Percentiles rank a stretch among this genome's conserved stretches.
Conservation (phyloP, 495 filamentous ascomycete species). For the Annulohypoxylon nitens region DNA sequence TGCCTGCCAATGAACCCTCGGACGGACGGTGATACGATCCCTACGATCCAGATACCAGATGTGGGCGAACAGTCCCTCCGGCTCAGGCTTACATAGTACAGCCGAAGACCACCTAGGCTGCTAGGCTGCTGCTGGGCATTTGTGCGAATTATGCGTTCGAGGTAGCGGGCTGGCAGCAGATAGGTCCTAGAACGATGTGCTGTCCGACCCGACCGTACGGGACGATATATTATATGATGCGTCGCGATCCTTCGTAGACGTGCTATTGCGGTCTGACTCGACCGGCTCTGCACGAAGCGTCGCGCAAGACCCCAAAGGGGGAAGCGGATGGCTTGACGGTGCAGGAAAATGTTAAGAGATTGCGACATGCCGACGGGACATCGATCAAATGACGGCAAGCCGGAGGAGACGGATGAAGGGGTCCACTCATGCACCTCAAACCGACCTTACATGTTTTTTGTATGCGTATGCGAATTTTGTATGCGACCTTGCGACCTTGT, state of each 20-base stretch:
- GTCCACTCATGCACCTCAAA: constrained; percentile 14
- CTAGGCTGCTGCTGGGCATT: background rate
- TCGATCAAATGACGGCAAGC: constrained; percentile 46
- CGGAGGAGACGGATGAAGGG: constrained; percentile 41
- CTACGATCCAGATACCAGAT: constrained; percentile 19
- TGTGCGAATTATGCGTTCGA: constrained; percentile 20
- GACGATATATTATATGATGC: constrained; percentile 42
- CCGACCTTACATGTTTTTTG: constrained; percentile 11
- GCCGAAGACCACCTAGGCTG: constrained; percentile 3
- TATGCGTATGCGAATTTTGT: background rate
- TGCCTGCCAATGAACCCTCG: background rate
- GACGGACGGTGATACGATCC: background rate
- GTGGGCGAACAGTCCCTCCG: constrained; percentile 16
- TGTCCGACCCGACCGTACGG: constrained; percentile 44
- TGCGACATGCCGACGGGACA: constrained; percentile 45
- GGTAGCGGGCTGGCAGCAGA: constrained; percentile 11
- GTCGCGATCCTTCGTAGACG: constrained; percentile 33
- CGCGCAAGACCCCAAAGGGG: constrained; percentile 40
- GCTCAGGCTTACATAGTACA: background rate
- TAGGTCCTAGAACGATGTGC: constrained; percentile 29
- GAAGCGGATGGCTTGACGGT: constrained; percentile 44
- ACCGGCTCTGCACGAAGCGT: constrained; percentile 26
- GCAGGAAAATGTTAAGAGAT: constrained; percentile 38
- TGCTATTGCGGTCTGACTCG: constrained; percentile 34
- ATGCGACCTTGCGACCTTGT: background rate